Conservation (phyloP, 306 rosid genomes). For the Lathyrus oleraceus region DNA sequence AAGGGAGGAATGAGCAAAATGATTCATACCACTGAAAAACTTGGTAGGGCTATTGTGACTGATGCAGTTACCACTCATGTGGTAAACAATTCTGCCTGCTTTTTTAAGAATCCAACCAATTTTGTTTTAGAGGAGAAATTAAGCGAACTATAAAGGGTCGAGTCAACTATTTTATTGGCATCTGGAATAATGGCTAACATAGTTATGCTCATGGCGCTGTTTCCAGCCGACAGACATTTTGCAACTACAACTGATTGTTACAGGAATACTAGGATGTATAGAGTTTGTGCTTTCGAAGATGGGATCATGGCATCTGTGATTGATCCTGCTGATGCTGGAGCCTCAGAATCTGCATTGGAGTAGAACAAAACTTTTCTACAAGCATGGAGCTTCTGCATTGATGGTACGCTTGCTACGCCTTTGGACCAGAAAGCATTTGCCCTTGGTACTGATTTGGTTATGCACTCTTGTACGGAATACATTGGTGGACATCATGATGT, state of each 20-base stretch:
- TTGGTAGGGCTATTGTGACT: conserved; percentile 84
- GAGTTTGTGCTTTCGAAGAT: conserved; percentile 85
- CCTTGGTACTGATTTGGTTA: conserved; percentile 83
- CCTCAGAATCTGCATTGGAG: conserved; percentile 69
- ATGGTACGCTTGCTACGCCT: conserved; percentile 98
- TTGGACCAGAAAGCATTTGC: conserved; percentile 88
- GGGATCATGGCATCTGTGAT: conserved; percentile 84
- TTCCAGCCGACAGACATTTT: conserved; percentile 96
- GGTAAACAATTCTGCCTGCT: conserved; percentile 90
- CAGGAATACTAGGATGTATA: conserved; percentile 84
- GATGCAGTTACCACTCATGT: conserved; percentile 95
- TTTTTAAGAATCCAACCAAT: conserved; percentile 87
- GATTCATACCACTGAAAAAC: no score
- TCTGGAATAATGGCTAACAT: conserved; percentile 96
- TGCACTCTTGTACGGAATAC: conserved; percentile 88
- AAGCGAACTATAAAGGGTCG: conserved; percentile 97
- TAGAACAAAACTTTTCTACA: conserved; percentile 80
- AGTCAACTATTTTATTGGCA: conserved; percentile 82
- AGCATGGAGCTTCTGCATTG: conserved; percentile 79
- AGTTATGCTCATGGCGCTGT: conserved; percentile 75
- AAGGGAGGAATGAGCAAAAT: no score
- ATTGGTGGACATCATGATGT: conserved; percentile 95
- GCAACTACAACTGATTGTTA: conserved; percentile 96
- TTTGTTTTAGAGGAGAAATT: conserved; percentile 87
- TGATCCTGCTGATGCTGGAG: conserved; percentile 82